These are phyloP conservation scores for Garcileccinum viscosum DNA, from an alignment of 1,284 basidiomycete species.

Conservation along the genomic window DNA sequence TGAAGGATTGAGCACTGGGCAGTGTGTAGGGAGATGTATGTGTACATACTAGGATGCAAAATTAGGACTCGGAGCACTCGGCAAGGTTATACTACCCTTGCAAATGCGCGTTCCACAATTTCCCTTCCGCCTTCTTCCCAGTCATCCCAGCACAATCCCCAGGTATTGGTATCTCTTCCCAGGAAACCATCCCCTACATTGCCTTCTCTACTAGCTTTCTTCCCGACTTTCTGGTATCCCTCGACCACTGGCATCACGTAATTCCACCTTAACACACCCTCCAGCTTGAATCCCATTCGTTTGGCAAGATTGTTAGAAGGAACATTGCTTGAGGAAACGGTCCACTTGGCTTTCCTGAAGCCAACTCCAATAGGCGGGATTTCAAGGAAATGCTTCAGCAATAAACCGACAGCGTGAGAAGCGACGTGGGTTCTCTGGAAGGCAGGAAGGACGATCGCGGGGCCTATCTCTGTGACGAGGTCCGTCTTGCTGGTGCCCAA, in stretches of 20 bases:
- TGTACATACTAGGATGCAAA: too few relatives aligned
- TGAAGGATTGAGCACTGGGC: too few relatives aligned
- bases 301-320: constrained; percentile 58
- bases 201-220: not conserved
- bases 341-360: constrained; percentile 69
- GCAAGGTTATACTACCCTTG: not conserved
- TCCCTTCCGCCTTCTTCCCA: not conserved
- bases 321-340: constrained; percentile 50
- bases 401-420: constrained; percentile 63
- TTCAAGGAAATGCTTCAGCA: constrained; percentile 64
- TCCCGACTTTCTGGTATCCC: not conserved
- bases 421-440: constrained; percentile 63
- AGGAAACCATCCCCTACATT: not conserved
- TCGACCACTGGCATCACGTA: constrained; percentile 47
- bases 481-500: constrained; percentile 22
- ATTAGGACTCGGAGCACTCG: too few relatives aligned
- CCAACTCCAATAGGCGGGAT: constrained; percentile 55
- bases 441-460: constrained; percentile 56
- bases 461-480: constrained; percentile 57
- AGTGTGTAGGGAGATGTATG: too few relatives aligned
- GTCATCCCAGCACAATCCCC: not conserved
- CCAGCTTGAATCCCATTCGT: constrained; percentile 65
- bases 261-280: constrained; percentile 63
- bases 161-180: not conserved
- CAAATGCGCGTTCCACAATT: not conserved